Conservation (phyloP, 1,284 basidiomycete genomes). For the Bjerkandera adusta region DNA sequence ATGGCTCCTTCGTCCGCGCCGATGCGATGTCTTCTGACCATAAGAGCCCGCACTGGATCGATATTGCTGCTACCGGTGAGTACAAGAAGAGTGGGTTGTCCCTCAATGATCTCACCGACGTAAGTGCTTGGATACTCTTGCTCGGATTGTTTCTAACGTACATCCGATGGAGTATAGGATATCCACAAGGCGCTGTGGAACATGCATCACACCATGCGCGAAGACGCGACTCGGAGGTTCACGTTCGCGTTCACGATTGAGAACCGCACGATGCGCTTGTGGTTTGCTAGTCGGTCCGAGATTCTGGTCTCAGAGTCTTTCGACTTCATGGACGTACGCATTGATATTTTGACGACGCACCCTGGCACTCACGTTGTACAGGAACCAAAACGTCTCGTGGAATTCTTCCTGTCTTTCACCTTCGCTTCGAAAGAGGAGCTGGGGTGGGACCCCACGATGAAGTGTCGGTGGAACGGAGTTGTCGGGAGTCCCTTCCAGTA, state of each 20-base stretch:
- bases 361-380: background rate
- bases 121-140: too few relatives aligned
- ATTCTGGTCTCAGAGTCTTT: slow-evolving; percentile 2
- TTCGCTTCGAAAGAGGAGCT: slow-evolving; percentile 2
- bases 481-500: background rate
- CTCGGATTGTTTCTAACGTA: too few relatives aligned
- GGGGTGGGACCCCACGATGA: slow-evolving; percentile 10
- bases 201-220: slow-evolving; percentile 2
- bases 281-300: slow-evolving; percentile 3
- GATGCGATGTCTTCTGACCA: too few relatives aligned
- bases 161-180: too few relatives aligned
- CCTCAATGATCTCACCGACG: too few relatives aligned
- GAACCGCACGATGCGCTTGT: slow-evolving; percentile 1
- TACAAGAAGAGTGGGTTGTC: too few relatives aligned
- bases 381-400: background rate
- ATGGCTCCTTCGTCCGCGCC: too few relatives aligned
- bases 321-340: slow-evolving; percentile 4
- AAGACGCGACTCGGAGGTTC: background rate
- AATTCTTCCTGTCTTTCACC: slow-evolving; percentile 5
- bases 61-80: too few relatives aligned
- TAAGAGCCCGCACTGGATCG: too few relatives aligned
- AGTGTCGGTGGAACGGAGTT: background rate
- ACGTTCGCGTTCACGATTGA: slow-evolving; percentile 3
- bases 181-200: background rate
- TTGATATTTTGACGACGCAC: background rate